Conservation (phyloP, 148 eudicot genomes). For the Pharnaceum exiguum region DNA sequence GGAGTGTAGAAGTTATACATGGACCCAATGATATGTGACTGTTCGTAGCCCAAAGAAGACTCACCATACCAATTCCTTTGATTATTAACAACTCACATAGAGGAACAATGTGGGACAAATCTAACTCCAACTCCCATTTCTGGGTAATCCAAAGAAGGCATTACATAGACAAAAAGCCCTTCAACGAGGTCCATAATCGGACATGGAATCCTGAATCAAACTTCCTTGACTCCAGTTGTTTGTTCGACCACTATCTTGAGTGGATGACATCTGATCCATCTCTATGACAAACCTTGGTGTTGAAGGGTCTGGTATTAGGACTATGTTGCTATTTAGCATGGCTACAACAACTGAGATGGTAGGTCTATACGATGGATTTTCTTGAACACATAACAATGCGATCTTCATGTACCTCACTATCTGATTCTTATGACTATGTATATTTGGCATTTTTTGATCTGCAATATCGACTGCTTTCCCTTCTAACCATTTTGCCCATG, state of each 20-base stretch:
- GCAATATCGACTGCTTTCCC: constrained; percentile 7
- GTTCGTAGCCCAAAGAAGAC: too few relatives aligned
- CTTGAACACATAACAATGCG: constrained; percentile 23
- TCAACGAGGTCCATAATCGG: too few relatives aligned
- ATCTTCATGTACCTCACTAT: constrained; percentile 17
- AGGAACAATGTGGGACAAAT: too few relatives aligned
- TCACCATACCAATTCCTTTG: too few relatives aligned
- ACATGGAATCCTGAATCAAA: too few relatives aligned
- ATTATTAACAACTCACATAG: too few relatives aligned
- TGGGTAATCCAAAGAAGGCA: too few relatives aligned
- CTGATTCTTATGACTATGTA: neutral
- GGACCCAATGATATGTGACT: too few relatives aligned
- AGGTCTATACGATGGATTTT: constrained; percentile 12
- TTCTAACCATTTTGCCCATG: constrained; percentile 30
- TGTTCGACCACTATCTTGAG: neutral
- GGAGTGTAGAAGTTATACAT: too few relatives aligned
- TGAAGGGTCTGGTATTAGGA: constrained; percentile 5
- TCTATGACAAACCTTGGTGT: neutral
- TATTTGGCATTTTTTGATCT: neutral
- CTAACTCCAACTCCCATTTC: too few relatives aligned
- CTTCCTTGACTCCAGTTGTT: too few relatives aligned
- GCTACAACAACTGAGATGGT: constrained; percentile 11
- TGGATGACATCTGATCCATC: neutral
- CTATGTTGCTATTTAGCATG: constrained; percentile 16
- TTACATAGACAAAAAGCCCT: too few relatives aligned